phyloP scores from a whole-genome alignment of 495 filamentous ascomycete genomes.

The Endocarpon pusillum region DNA sequence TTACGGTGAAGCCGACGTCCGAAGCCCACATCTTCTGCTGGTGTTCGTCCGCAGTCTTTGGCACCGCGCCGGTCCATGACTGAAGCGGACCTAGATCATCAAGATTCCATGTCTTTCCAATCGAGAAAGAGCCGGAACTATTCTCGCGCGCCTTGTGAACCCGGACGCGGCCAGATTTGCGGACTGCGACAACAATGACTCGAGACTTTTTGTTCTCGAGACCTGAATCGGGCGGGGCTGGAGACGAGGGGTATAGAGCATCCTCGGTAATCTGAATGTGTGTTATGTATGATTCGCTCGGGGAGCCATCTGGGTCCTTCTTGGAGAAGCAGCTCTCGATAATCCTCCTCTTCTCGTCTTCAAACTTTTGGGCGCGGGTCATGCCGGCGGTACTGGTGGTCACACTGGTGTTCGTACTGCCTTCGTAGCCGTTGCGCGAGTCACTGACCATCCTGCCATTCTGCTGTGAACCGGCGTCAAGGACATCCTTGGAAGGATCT shows the following conservation, averaged over 20 bases:
- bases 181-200: constrained; percentile 80
- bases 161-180: constrained; percentile 78
- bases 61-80: constrained; percentile 45
- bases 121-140: constrained; percentile 80
- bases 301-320: constrained; percentile 62
- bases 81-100: constrained; percentile 71
- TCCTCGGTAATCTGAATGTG: constrained; percentile 85
- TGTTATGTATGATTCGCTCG: constrained; percentile 95
- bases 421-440: background rate
- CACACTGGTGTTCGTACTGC: constrained; percentile 9
- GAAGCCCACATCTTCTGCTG: constrained; percentile 62
- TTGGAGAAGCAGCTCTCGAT: constrained; percentile 83
- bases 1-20: constrained; percentile 72
- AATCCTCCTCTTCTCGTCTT: constrained; percentile 89
- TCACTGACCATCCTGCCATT: background rate
- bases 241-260: constrained; percentile 63
- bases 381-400: constrained; percentile 14
- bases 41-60: constrained; percentile 36
- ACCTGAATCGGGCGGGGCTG: constrained; percentile 55
- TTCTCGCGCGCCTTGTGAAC: constrained; percentile 97
- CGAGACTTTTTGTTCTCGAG: constrained; percentile 69
- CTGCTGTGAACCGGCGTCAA: background rate
- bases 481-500: background rate
- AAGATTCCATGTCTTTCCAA: constrained; percentile 93
- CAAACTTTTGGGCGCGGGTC: constrained; percentile 74